Evolutionary conservation across 2,329 filamentous ascomycete genomes (phyloP).

Genomic region (Diplodia seriata): DNA sequence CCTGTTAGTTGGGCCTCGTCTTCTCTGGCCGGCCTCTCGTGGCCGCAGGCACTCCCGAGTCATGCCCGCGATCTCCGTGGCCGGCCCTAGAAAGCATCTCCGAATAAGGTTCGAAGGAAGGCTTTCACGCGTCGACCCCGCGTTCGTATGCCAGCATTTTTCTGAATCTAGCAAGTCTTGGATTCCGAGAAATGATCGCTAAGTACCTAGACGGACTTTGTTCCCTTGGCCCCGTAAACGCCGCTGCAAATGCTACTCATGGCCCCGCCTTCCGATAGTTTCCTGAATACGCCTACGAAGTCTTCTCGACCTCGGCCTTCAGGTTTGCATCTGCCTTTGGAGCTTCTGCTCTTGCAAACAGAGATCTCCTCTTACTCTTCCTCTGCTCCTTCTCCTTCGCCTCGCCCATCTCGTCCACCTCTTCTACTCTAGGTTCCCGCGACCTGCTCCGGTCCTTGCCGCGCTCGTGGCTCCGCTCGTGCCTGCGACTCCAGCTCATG

Average conservation of each 20-base stretch:
- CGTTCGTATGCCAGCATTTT: background rate
- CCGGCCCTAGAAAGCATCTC: background rate
- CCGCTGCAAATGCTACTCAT: conserved; percentile 24
- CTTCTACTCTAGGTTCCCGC: conserved; percentile 34
- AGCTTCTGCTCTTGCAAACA: background rate
- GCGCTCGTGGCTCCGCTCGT: conserved; percentile 35
- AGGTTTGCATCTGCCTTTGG: background rate
- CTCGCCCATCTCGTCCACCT: background rate
- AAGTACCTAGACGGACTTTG: background rate
- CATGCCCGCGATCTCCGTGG: background rate
- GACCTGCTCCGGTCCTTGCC: conserved; percentile 36
- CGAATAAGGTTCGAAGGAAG: conserved; percentile 9
- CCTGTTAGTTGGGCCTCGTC: background rate
- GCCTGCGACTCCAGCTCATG: conserved; percentile 32
- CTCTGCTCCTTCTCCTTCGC: conserved; percentile 19
- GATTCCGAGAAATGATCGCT: conserved; percentile 20
- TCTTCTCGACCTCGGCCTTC: background rate
- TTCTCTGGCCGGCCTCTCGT: background rate
- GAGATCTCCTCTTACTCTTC: conserved; percentile 28
- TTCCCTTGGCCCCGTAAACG: conserved; percentile 12
- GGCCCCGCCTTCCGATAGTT: background rate
- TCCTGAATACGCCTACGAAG: background rate
- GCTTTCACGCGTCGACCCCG: conserved; percentile 13
- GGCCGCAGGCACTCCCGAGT: background rate
- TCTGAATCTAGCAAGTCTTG: conserved; percentile 17